phyloP scores from a whole-genome alignment of 169 alveolate genomes.

The Cyclospora cayetanensis region DNA sequence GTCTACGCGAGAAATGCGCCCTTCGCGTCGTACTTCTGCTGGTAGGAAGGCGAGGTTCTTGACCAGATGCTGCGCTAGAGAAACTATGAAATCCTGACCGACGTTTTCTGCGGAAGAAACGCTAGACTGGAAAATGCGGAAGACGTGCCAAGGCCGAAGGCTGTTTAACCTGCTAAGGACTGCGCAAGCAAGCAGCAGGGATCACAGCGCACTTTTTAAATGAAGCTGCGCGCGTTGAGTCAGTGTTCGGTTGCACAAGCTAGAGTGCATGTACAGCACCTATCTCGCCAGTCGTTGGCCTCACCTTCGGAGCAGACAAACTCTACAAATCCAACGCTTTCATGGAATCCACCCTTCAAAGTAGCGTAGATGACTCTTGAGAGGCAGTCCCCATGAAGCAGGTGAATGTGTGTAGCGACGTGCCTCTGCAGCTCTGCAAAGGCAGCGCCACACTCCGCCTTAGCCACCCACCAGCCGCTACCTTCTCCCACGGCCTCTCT shows the following conservation, averaged over 20 bases:
- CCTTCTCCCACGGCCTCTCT: too few relatives aligned
- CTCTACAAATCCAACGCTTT: neutral
- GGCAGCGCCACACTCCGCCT: slow-evolving; percentile 4
- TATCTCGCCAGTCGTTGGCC: too few relatives aligned
- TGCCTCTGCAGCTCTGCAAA: neutral
- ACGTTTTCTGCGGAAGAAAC: neutral
- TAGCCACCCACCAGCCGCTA: neutral
- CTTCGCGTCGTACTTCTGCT: neutral
- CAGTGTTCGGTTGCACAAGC: neutral
- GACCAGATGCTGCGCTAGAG: neutral
- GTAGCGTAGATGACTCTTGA: slow-evolving; percentile 3
- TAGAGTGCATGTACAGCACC: neutral
- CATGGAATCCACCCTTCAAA: neutral
- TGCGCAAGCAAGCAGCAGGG: neutral
- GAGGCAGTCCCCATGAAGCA: neutral
- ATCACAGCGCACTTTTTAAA: neutral
- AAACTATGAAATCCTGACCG: neutral
- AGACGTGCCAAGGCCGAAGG: slow-evolving; percentile 5
- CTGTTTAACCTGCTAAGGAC: neutral
- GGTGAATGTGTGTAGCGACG: neutral
- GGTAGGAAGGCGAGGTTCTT: neutral
- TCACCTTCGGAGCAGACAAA: neutral
- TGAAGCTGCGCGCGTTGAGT: neutral
- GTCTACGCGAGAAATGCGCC: too few relatives aligned
- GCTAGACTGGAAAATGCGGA: neutral